Evolutionary conservation across 352 stramenopile species (phyloP).

Genomic region (Pythium insidiosum): DNA sequence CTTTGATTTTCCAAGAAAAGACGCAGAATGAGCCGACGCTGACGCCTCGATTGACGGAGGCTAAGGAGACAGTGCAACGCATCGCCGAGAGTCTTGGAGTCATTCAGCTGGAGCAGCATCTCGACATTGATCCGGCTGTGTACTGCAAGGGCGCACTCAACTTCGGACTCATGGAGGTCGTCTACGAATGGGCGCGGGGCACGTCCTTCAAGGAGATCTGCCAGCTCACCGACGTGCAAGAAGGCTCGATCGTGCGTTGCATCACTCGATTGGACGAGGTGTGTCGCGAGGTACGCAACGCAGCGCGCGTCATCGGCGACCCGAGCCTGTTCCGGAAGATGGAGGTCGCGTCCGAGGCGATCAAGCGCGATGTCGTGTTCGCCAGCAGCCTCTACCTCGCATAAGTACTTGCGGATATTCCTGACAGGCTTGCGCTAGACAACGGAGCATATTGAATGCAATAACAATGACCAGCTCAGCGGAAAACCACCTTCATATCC

Average conservation of each 20-base stretch:
- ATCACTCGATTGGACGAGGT: slow-evolving; percentile 98
- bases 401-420: too few species aligned
- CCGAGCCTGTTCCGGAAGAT: slow-evolving; percentile 96
- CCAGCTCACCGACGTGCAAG: slow-evolving; percentile 93
- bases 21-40: slow-evolving; percentile 69
- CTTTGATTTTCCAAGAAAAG: slow-evolving; percentile 97
- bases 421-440: too few species aligned
- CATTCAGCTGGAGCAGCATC: slow-evolving; percentile 75
- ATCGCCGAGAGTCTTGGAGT: slow-evolving; percentile 73
- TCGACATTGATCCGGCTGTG: slow-evolving; percentile 88
- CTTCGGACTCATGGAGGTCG: slow-evolving; percentile 92
- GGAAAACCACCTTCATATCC: too few species aligned
- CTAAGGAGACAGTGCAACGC: slow-evolving; percentile 85
- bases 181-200: slow-evolving; percentile 98
- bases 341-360: slow-evolving; percentile 94
- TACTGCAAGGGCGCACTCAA: slow-evolving; percentile 91
- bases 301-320: slow-evolving; percentile 92
- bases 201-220: slow-evolving; percentile 96
- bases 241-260: slow-evolving; percentile 96
- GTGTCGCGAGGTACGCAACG: slow-evolving; percentile 95
- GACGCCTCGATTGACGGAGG: slow-evolving; percentile 57
- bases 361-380: slow-evolving; percentile 98
- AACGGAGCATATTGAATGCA: too few species aligned
- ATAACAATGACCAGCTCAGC: too few species aligned
- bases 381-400: slow-evolving; percentile 93